Conservation (phyloP, 805 yeast genomes). For the Saturnispora besseyi region DNA sequence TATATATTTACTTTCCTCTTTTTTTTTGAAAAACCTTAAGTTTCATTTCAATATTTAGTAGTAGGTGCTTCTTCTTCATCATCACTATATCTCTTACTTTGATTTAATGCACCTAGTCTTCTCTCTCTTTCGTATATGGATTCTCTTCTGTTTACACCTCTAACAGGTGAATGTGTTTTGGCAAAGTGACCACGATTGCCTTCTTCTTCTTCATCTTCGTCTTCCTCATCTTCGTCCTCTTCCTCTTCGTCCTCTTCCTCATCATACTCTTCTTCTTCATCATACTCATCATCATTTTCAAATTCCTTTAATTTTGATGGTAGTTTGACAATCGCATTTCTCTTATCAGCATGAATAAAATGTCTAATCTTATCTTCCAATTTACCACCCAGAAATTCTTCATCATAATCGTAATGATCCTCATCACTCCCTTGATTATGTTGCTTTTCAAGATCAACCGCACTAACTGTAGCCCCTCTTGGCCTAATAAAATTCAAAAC, state of each 20-base stretch:
- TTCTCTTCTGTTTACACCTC: conserved; percentile 9
- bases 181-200: background rate
- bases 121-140: conserved; percentile 23
- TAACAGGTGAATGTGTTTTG: conserved; percentile 2
- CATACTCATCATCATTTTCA: conserved; percentile 20
- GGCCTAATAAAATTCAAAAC: conserved; percentile 4
- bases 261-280: conserved; percentile 17
- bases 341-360: conserved; percentile 21
- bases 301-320: conserved; percentile 10
- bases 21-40: background rate
- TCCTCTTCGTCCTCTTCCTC: conserved; percentile 15
- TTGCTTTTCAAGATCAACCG: conserved; percentile 6
- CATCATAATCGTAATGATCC: conserved; percentile 3
- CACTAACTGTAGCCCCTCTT: conserved; percentile 5
- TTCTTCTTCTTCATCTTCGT: conserved; percentile 2
- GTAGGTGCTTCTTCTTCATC: conserved; percentile 29
- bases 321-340: conserved; percentile 13
- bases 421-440: background rate
- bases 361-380: conserved; percentile 22
- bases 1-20: background rate
- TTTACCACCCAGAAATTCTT: conserved; percentile 9
- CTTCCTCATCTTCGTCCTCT: background rate
- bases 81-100: conserved; percentile 26
- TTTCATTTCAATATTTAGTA: conserved; percentile 10
- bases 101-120: conserved; percentile 24